phyloP scores from a whole-genome alignment of 768 basidiomycete species.

The Leccinellum rugosiceps region DNA sequence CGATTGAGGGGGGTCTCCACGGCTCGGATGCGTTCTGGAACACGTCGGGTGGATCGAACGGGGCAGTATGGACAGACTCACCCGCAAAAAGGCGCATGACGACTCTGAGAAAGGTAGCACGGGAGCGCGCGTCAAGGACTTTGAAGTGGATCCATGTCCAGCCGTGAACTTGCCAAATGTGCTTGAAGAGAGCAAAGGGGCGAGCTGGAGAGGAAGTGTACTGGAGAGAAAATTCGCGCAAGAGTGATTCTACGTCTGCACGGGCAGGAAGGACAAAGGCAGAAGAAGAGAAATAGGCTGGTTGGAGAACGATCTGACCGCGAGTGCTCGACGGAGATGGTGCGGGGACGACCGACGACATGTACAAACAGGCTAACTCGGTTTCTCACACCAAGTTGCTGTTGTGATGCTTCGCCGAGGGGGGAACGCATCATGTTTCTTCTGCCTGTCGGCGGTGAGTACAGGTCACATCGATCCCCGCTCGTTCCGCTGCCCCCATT shows the following conservation, averaged over 20 bases:
- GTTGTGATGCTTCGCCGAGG: conserved; percentile 45
- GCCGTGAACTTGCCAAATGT: conserved; percentile 59
- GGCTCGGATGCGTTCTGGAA: conserved; percentile 50
- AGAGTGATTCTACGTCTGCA: conserved; percentile 57
- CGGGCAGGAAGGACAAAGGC: conserved; percentile 63
- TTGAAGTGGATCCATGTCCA: conserved; percentile 79
- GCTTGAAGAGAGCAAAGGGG: conserved; percentile 73
- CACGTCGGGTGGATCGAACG: background rate
- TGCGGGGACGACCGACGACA: conserved; percentile 34
- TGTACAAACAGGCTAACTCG: background rate
- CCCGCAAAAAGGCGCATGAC: conserved; percentile 66
- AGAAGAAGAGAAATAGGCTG: conserved; percentile 76
- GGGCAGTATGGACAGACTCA: conserved; percentile 28
- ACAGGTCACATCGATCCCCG: conserved; percentile 45
- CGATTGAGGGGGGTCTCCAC: conserved; percentile 53
- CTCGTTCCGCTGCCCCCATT: conserved; percentile 64
- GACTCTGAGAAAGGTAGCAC: conserved; percentile 59
- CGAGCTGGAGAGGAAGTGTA: conserved; percentile 34
- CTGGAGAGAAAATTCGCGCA: conserved; percentile 49
- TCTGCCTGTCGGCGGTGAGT: conserved; percentile 52
- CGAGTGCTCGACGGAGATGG: conserved; percentile 57
- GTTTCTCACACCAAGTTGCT: background rate
- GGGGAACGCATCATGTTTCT: conserved; percentile 59
- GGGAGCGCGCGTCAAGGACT: conserved; percentile 63
- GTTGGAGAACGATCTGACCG: conserved; percentile 66